Conservation (phyloP, 768 basidiomycete species). For the Pleurotus pulmonarius region DNA sequence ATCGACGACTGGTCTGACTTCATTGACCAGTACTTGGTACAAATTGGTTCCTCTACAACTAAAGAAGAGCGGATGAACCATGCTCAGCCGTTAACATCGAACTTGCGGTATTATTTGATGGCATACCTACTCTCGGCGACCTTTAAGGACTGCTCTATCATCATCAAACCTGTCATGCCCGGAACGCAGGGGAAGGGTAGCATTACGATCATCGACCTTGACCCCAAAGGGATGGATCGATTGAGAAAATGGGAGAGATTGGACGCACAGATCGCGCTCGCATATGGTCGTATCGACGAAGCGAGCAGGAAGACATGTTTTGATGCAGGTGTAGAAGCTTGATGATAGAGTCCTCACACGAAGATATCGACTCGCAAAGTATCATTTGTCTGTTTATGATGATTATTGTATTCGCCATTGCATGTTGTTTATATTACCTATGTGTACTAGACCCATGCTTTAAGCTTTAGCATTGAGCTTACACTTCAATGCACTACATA, state of each 20-base stretch:
- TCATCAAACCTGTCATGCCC: conserved; percentile 24
- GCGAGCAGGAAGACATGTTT: conserved; percentile 14
- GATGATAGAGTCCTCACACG: not conserved
- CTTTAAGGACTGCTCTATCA: conserved; percentile 92
- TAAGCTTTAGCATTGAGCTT: too few relatives aligned
- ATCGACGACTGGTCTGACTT: conserved; percentile 67
- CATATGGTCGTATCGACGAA: conserved; percentile 27
- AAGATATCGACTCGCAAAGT: not conserved
- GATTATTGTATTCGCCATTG: too few relatives aligned
- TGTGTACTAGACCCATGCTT: too few relatives aligned
- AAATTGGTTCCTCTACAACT: conserved; percentile 26
- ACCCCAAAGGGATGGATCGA: conserved; percentile 67
- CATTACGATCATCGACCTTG: conserved; percentile 81
- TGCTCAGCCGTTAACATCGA: conserved; percentile 27
- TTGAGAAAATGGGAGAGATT: conserved; percentile 69
- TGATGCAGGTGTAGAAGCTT: conserved; percentile 9
- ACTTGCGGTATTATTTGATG: conserved; percentile 61
- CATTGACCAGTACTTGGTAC: conserved; percentile 45
- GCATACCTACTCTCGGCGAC: conserved; percentile 87
- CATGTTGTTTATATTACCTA: too few relatives aligned
- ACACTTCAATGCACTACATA: too few relatives aligned
- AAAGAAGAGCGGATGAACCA: conserved; percentile 8
- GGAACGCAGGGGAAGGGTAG: conserved; percentile 17
- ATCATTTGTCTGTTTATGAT: too few relatives aligned
- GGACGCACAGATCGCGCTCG: conserved; percentile 61